phyloP scores from a whole-genome alignment of 2,329 filamentous ascomycete genomes.

The Escovopsis weberi region DNA sequence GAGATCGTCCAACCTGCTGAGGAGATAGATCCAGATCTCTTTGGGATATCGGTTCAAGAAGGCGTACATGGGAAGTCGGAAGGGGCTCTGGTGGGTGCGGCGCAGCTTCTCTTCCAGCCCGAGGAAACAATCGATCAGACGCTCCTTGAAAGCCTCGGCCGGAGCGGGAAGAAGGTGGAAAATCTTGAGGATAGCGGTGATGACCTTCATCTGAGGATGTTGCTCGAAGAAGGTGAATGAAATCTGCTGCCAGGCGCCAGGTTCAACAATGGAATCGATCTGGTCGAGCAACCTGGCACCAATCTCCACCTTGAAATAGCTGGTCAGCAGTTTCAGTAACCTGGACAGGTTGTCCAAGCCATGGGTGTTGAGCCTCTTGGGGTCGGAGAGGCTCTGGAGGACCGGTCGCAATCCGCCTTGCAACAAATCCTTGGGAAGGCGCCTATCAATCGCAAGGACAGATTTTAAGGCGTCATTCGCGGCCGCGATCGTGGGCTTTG shows the following conservation, averaged over 20 bases:
- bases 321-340: conserved; percentile 79
- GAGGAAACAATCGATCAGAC: conserved; percentile 79
- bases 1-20: conserved; percentile 67
- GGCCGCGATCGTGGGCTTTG: conserved; percentile 80
- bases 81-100: conserved; percentile 80
- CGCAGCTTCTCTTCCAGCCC: conserved; percentile 75
- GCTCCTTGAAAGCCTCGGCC: conserved; percentile 80
- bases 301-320: conserved; percentile 99
- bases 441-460: conserved; percentile 76
- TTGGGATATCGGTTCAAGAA: conserved; percentile 89
- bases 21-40: conserved; percentile 70
- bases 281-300: conserved; percentile 87
- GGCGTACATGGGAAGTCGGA: conserved; percentile 77
- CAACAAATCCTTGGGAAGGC: conserved; percentile 85
- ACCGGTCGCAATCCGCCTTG: conserved; percentile 91
- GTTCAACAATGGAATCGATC: conserved; percentile 78
- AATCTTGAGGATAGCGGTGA: conserved; percentile 88
- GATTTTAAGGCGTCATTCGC: conserved; percentile 82
- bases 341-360: conserved; percentile 84
- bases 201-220: conserved; percentile 82
- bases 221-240: conserved; percentile 94
- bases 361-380: conserved; percentile 75
- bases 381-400: conserved; percentile 90
- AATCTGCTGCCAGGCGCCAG: conserved; percentile 66
- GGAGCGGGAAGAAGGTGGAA: conserved; percentile 90